phyloP scores from a whole-genome alignment of 257 asterid genomes.

The Jacaranda copaia region DNA sequence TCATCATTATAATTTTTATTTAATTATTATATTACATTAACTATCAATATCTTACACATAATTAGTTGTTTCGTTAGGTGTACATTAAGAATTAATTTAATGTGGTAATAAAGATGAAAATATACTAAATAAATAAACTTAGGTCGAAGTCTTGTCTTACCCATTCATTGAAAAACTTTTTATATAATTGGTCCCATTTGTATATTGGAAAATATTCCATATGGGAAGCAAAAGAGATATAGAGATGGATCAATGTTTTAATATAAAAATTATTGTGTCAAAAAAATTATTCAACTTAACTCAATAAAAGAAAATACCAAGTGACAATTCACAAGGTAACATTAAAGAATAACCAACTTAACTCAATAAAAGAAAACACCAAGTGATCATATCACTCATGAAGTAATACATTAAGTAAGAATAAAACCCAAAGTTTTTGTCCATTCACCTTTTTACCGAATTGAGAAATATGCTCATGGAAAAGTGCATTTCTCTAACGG shows the following conservation, averaged over 20 bases:
- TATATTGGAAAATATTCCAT: neutral
- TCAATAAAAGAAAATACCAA: neutral
- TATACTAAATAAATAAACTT: neutral
- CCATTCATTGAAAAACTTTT: neutral
- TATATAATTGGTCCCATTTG: neutral
- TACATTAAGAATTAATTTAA: neutral
- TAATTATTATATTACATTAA: neutral
- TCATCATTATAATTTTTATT: neutral
- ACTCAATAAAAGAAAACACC: constrained; percentile 28
- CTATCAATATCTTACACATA: neutral
- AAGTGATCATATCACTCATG: neutral
- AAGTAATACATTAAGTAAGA: constrained; percentile 9
- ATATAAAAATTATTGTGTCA: neutral
- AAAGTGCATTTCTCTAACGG: constrained; percentile 33
- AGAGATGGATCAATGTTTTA: neutral
- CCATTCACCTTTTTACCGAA: constrained; percentile 38
- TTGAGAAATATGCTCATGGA: constrained; percentile 36
- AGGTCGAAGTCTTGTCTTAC: neutral
- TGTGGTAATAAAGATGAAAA: neutral
- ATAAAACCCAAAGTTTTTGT: constrained; percentile 29
- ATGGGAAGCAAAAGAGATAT: neutral
- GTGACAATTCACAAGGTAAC: neutral
- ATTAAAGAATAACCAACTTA: constrained; percentile 15
- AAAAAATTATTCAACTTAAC: neutral
- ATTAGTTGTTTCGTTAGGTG: neutral